Conservation (phyloP, 2,329 filamentous ascomycete genomes). For the Hypoxylon sp. region DNA sequence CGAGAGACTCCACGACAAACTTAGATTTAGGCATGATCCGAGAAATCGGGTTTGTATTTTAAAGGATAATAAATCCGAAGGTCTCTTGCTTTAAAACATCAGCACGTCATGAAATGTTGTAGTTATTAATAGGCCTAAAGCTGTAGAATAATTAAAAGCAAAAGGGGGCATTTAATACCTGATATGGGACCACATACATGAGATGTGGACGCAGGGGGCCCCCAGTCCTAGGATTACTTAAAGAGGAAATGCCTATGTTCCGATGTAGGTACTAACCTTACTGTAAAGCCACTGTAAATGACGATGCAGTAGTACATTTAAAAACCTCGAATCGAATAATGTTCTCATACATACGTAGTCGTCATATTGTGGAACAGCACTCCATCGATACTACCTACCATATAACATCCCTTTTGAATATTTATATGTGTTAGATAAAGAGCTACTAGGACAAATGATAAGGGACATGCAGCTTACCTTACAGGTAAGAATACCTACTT, state of each 20-base stretch:
- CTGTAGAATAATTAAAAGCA: constrained; percentile 4
- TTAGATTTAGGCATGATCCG: not conserved
- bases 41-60: not conserved
- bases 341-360: not conserved
- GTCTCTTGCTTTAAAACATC: not conserved
- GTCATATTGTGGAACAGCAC: not conserved
- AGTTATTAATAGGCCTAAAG: not conserved
- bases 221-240: constrained; percentile 1
- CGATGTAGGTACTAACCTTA: not conserved
- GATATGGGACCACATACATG: not conserved
- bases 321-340: not conserved
- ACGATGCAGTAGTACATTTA: not conserved
- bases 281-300: not conserved
- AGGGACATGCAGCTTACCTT: not conserved
- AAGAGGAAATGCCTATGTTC: constrained; percentile 18
- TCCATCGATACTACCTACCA: too few species aligned
- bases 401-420: too few species aligned
- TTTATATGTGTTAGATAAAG: too few species aligned
- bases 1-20: not conserved
- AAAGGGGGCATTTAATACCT: constrained; percentile 4
- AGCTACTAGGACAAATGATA: too few species aligned
- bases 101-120: constrained; percentile 11
- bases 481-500: not conserved
- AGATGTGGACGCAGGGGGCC: constrained; percentile 14
- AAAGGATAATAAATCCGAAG: not conserved